Conservation (phyloP, 306 rosid genomes). For the Carpinus fangiana region DNA sequence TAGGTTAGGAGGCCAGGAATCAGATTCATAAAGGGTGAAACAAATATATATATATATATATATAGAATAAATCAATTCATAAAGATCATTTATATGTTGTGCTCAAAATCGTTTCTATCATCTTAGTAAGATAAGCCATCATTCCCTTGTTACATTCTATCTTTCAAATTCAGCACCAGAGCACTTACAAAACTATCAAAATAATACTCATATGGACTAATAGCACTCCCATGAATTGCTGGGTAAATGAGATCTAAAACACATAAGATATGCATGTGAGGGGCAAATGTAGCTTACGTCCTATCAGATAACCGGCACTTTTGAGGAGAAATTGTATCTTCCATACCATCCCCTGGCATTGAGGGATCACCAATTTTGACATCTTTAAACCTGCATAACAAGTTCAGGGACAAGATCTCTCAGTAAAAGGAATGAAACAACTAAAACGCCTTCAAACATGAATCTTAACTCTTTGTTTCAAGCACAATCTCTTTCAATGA, state of each 20-base stretch:
- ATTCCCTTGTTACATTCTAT: neutral
- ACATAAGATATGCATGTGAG: constrained; percentile 3
- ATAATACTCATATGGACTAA: constrained; percentile 12
- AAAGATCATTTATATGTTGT: neutral
- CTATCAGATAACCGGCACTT: constrained; percentile 76
- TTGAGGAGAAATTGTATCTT: constrained; percentile 58
- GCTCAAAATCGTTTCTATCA: neutral
- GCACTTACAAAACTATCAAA: constrained; percentile 12
- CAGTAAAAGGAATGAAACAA: constrained; percentile 17
- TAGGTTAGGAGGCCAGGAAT: neutral
- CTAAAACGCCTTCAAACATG: neutral
- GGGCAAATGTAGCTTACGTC: constrained; percentile 51
- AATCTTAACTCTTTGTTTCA: neutral
- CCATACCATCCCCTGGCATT: constrained; percentile 41
- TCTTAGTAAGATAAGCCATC: neutral
- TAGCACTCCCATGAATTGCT: constrained; percentile 12
- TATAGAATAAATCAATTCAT: neutral
- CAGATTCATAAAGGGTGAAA: neutral
- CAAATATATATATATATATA: neutral
- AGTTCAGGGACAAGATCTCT: constrained; percentile 16
- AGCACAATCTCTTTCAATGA: neutral
- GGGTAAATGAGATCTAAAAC: constrained; percentile 12
- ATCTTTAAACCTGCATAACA: constrained; percentile 60
- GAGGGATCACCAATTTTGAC: constrained; percentile 68
- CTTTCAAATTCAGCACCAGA: constrained; percentile 4